Evolutionary conservation across 305 asterid genomes (phyloP).

Genomic region (Nicotiana rustica): DNA sequence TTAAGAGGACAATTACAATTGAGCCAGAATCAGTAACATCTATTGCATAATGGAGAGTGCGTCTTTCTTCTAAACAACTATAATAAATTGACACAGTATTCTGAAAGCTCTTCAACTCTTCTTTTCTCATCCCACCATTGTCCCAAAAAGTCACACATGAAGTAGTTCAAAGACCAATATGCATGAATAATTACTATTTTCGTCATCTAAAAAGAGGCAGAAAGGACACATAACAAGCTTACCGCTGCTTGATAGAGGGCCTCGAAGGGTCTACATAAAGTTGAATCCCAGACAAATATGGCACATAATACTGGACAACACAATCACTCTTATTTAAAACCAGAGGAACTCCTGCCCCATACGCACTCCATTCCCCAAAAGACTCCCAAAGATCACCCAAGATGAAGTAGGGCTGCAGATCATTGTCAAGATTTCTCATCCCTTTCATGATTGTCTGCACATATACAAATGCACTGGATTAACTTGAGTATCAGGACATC

Average conservation of each 20-base stretch:
- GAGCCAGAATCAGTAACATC: not conserved
- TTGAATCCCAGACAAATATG: conserved; percentile 90
- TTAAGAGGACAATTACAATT: conserved; percentile 7
- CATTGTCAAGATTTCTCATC: conserved; percentile 62
- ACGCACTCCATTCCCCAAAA: conserved; percentile 93
- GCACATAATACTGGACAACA: conserved; percentile 86
- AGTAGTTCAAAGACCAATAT: conserved; percentile 22
- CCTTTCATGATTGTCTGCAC: conserved; percentile 76
- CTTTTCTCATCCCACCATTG: not conserved
- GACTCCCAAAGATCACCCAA: conserved; percentile 98
- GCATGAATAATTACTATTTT: conserved; percentile 11
- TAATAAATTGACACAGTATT: conserved; percentile 7
- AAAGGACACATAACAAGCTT: conserved; percentile 28
- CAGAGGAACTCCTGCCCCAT: conserved; percentile 93
- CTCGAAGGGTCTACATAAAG: conserved; percentile 76
- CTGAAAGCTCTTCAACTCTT: not conserved
- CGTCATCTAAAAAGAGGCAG: conserved; percentile 19
- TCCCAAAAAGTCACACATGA: not conserved
- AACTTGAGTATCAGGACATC: conserved; percentile 29
- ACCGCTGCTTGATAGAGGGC: conserved; percentile 59
- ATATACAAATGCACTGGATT: conserved; percentile 38
- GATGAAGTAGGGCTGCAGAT: conserved; percentile 69
- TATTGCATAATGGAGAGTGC: not conserved
- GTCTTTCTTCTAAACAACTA: not conserved
- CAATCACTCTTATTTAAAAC: conserved; percentile 68